Base-by-base conservation (phyloP, 257 asterid species). In the Solanum chmielewskii region DNA sequence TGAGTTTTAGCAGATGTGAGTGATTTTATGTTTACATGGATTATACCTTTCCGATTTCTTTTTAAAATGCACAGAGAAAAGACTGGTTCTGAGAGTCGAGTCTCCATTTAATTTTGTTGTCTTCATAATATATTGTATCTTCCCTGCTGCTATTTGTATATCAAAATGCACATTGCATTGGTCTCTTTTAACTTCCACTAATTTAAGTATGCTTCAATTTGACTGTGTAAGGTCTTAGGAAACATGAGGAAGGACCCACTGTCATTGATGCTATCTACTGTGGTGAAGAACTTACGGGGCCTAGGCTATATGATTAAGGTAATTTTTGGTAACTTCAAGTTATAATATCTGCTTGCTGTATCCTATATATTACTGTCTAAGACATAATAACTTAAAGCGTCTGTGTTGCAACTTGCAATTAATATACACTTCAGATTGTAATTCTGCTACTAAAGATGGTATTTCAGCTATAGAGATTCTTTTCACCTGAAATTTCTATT, bases 271-370 rank as follows among this genome's bases (percentile, higher is more conserved):
- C 90, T 97, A 33, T 94, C 90, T 92, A 93, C 98, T 74, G 95
- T 97, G 88, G 90, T 93, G 92, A 94, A 93, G 94, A 93, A 91
- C 88, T 93, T 97, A 85, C 91, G 92, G 91, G 93, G 87, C 68
- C 92, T 96, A 47, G 98, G 99, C 82, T 97, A 97, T 90, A 84
- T 90, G 90, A 86, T 97, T 69, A 94, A 97, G 99, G 99, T 97
- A 91, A 56, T 83, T 87, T 89, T 73, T 56, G 20, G 39, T 31
- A 33, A 77, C 60, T 81, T 81, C 42, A 81, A 81, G 66, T 29
- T 49, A 0, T 49, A 49, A 11, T 18, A 81, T 49, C 27, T 74
- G 73, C 39, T 44, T 86, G 88, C 85, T 39, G 87, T 89, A 44
- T 87, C 56, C 42, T 45, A 45, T 9, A 12, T 80, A 86, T 82